A percentile compares a stretch with the other conserved stretches of the same genome.
Evolutionary conservation across 2,329 filamentous ascomycete species (phyloP).

Genomic region (Hypomyces rosellus): DNA sequence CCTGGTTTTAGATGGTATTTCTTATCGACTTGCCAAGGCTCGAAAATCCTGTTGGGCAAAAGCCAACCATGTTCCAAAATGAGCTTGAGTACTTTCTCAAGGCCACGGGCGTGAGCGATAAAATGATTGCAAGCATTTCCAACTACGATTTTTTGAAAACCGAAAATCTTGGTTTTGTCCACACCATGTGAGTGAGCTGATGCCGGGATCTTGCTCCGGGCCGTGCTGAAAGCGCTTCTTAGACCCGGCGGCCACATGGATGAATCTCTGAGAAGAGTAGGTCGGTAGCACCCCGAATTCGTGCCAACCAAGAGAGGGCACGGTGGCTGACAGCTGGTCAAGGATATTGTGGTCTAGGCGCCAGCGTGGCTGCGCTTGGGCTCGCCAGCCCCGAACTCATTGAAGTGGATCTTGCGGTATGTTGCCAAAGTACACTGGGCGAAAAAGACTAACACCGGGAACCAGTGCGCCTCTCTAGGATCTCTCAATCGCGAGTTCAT

Average conservation of each 20-base stretch:
- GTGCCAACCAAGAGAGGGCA: constrained; percentile 8
- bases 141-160: constrained; percentile 81
- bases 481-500: constrained; percentile 65
- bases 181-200: constrained; percentile 62
- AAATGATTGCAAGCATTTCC: constrained; percentile 60
- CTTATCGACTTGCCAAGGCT: constrained; percentile 80
- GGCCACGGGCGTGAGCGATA: constrained; percentile 58
- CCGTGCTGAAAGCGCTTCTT: constrained; percentile 12
- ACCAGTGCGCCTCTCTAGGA: constrained; percentile 73
- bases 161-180: constrained; percentile 67
- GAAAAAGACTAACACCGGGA: constrained; percentile 4
- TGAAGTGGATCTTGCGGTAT: constrained; percentile 67
- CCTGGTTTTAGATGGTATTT: constrained; percentile 60
- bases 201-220: not conserved
- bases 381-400: constrained; percentile 49
- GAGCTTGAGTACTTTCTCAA: constrained; percentile 66
- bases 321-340: constrained; percentile 17
- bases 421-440: not conserved
- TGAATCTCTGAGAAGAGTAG: constrained; percentile 22
- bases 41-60: constrained; percentile 24
- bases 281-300: constrained; percentile 20
- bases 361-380: constrained; percentile 57
- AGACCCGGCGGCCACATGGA: constrained; percentile 31
- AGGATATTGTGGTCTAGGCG: constrained; percentile 71
- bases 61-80: constrained; percentile 51